phyloP scores from a whole-genome alignment of 768 basidiomycete species.

The Leccinum boreale region DNA sequence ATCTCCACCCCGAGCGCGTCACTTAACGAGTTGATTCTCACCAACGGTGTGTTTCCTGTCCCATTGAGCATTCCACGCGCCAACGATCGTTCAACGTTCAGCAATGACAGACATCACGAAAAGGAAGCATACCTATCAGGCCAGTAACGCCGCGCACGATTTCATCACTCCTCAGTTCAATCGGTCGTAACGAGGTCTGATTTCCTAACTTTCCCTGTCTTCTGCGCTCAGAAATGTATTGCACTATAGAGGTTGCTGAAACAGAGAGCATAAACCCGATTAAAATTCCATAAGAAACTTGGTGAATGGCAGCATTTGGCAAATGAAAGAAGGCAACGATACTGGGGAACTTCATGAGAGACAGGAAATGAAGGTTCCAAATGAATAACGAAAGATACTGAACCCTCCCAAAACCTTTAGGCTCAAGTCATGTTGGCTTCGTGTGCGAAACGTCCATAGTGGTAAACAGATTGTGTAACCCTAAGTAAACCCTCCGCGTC shows the following conservation, averaged over 20 bases:
- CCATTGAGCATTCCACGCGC: background rate
- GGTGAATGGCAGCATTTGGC: constrained; percentile 27
- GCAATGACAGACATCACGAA: background rate
- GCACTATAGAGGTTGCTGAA: constrained; percentile 61
- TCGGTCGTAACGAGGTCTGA: constrained; percentile 48
- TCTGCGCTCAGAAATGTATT: constrained; percentile 50
- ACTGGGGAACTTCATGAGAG: constrained; percentile 11
- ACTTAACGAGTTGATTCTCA: constrained; percentile 89
- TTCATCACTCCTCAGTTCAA: constrained; percentile 74
- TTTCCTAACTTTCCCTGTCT: constrained; percentile 33
- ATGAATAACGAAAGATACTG: background rate
- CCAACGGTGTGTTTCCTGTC: constrained; percentile 88
- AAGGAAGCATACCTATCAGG: constrained; percentile 64
- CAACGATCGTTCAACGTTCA: too few relatives aligned
- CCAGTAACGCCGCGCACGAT: constrained; percentile 78
- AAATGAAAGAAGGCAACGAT: constrained; percentile 21
- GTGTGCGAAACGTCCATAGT: too few relatives aligned
- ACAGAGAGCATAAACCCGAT: constrained; percentile 76
- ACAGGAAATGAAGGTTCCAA: constrained; percentile 33
- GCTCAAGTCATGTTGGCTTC: too few relatives aligned
- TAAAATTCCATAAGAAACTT: constrained; percentile 52
- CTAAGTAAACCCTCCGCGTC: too few relatives aligned
- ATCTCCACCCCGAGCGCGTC: constrained; percentile 91
- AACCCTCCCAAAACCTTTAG: background rate
- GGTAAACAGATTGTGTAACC: background rate